phyloP scores from a whole-genome alignment of 768 basidiomycete species.

The Podaxis mareebaensis region DNA sequence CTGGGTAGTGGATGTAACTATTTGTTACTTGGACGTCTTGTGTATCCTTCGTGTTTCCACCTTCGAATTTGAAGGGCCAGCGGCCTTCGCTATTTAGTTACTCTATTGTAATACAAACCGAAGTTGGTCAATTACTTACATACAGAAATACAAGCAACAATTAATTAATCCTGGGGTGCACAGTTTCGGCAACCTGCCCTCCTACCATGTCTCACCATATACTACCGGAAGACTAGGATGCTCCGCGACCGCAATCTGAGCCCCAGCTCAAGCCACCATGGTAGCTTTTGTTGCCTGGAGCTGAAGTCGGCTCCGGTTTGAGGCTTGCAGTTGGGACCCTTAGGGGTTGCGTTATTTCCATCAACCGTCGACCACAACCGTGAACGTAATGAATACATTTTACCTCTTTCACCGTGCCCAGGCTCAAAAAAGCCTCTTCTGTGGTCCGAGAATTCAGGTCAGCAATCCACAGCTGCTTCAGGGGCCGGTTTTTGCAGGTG shows the following conservation, averaged over 20 bases:
- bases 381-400: background rate
- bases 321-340: background rate
- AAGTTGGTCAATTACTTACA: too few species aligned
- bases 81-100: too few species aligned
- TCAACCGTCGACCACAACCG: background rate
- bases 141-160: too few species aligned
- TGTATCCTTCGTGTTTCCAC: too few species aligned
- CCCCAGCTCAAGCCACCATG: background rate
- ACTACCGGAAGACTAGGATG: background rate
- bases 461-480: background rate
- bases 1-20: too few species aligned
- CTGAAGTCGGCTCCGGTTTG: background rate
- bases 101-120: too few species aligned
- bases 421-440: background rate
- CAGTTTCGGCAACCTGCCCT: background rate
- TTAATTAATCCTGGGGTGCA: background rate
- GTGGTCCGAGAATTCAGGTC: background rate
- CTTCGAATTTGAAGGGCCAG: too few species aligned
- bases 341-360: background rate
- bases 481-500: background rate
- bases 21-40: too few species aligned
- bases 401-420: background rate
- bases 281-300: background rate
- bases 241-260: background rate
- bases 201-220: background rate